A percentile compares a stretch with the other conserved stretches of the same genome.
phyloP scores from a whole-genome alignment of 306 rosid genomes.

The Sindora glabra region DNA sequence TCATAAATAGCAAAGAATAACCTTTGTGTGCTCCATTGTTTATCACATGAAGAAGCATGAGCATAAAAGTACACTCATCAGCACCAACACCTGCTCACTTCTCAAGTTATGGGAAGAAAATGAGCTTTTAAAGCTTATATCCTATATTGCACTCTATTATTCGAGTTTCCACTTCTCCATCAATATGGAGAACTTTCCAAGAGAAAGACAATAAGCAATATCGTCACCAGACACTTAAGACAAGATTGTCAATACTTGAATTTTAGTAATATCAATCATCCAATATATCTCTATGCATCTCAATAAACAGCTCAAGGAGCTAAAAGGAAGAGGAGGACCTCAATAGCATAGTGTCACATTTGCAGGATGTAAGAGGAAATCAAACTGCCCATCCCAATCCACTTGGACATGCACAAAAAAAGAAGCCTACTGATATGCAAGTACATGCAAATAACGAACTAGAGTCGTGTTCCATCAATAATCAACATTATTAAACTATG shows the following conservation, averaged over 20 bases:
- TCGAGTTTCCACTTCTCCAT: constrained; percentile 10
- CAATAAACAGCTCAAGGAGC: constrained; percentile 25
- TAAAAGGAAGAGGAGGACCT: constrained; percentile 32
- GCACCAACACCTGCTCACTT: constrained; percentile 88
- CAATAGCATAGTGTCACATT: constrained; percentile 25
- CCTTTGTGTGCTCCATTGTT: too few relatives aligned
- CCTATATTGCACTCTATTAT: constrained; percentile 26
- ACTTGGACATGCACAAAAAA: constrained; percentile 24
- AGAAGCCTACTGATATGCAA: constrained; percentile 25
- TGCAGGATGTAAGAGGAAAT: constrained; percentile 23
- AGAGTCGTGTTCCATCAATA: constrained; percentile 17
- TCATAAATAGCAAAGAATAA: too few relatives aligned
- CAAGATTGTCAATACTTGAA: constrained; percentile 23
- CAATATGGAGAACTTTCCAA: constrained; percentile 15
- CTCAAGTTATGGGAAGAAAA: constrained; percentile 60
- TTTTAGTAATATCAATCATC: constrained; percentile 29
- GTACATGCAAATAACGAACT: constrained; percentile 16
- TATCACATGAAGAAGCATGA: constrained; percentile 90
- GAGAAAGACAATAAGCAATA: constrained; percentile 18
- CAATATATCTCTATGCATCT: constrained; percentile 20
- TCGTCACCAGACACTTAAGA: constrained; percentile 21
- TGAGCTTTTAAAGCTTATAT: constrained; percentile 36
- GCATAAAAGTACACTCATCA: constrained; percentile 76
- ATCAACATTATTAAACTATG: constrained; percentile 3
- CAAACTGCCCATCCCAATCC: constrained; percentile 29